Evolutionary conservation across 108 stramenopile genomes (phyloP).

Genomic region (Fragilariopsis cylindrus): DNA sequence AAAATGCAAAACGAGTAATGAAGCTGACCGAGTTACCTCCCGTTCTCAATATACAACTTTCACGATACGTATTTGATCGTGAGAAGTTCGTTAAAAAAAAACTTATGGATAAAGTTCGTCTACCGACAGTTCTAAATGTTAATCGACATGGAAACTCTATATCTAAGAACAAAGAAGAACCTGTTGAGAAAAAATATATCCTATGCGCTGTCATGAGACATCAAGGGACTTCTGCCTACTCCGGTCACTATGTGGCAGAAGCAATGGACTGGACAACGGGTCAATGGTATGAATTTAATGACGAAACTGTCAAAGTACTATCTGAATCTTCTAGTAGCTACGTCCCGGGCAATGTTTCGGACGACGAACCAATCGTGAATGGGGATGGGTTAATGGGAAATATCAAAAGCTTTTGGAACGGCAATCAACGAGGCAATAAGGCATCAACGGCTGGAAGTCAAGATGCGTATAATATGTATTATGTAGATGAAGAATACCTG

Average conservation of each 20-base stretch:
- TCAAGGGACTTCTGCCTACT: constrained; percentile 78
- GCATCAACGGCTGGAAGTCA: constrained; percentile 21
- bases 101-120: constrained; percentile 64
- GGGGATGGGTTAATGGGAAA: background rate
- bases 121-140: constrained; percentile 52
- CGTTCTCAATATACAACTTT: constrained; percentile 83
- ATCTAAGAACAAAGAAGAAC: background rate
- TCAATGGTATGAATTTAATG: constrained; percentile 86
- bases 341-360: constrained; percentile 40
- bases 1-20: constrained; percentile 58
- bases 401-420: background rate
- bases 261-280: constrained; percentile 87
- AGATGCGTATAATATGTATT: constrained; percentile 90
- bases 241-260: constrained; percentile 85
- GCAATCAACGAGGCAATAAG: background rate
- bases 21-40: constrained; percentile 61
- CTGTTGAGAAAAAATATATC: constrained; percentile 34
- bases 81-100: constrained; percentile 65
- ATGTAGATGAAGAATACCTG: constrained; percentile 73
- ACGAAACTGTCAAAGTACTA: constrained; percentile 67
- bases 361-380: constrained; percentile 6
- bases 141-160: constrained; percentile 7
- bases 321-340: constrained; percentile 53
- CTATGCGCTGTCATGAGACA: constrained; percentile 85
- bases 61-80: constrained; percentile 81